Conservation (phyloP, 345 rosid species). For the Corchorus olitorius region DNA sequence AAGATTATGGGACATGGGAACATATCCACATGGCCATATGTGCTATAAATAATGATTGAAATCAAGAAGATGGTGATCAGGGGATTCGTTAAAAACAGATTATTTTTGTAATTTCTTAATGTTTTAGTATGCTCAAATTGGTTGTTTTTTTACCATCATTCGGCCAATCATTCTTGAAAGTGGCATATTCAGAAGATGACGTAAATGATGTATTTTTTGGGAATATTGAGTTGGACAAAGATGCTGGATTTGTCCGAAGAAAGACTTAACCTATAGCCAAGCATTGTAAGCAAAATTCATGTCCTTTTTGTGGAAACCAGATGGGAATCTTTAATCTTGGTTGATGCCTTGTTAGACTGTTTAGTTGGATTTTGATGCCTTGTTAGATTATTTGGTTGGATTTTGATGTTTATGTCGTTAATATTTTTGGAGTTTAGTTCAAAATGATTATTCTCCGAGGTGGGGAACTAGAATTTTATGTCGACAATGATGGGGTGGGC, state of each 20-base stretch:
- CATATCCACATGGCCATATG: neutral
- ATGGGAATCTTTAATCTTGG: constrained; percentile 29
- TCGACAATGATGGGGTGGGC: too few relatives aligned
- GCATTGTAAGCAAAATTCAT: neutral
- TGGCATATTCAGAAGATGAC: neutral
- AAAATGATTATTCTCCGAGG: neutral
- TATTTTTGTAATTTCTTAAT: neutral
- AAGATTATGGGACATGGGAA: neutral
- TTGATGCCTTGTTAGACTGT: constrained; percentile 23
- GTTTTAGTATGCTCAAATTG: neutral
- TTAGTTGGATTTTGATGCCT: constrained; percentile 16
- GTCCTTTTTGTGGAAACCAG: constrained; percentile 11
- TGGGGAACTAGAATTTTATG: neutral
- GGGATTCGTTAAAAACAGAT: neutral
- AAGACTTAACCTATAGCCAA: neutral
- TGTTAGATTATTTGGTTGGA: neutral
- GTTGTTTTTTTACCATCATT: neutral
- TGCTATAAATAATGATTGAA: neutral
- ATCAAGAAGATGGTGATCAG: neutral
- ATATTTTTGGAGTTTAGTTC: neutral
- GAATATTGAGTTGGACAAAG: constrained; percentile 15
- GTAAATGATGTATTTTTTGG: neutral
- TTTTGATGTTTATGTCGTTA: constrained; percentile 19
- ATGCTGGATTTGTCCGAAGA: constrained; percentile 32
- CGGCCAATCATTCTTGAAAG: neutral